Evolutionary conservation across 768 basidiomycete species (phyloP), one percentile per base, ranked within the genome.

Genomic region (Amanita thiersii): DNA sequence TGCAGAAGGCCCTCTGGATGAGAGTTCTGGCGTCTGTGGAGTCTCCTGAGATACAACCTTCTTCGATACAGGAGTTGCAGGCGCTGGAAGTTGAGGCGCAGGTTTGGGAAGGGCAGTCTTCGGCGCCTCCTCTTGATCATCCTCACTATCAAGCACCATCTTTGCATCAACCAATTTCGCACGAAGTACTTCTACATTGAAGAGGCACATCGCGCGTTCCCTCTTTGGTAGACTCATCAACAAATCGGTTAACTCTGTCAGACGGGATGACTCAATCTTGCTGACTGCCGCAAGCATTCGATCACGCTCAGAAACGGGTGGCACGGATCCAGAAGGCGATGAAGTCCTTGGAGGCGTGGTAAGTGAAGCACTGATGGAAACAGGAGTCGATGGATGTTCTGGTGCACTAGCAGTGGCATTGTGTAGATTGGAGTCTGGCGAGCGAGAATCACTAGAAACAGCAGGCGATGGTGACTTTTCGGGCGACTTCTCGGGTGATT

Each of bases 121-220:
- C 47, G 56, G 54, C 21, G 59, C 53, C 40, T 65, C 70, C 8
- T 68, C 71, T 11, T 75, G 75, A 9, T 61, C 77, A 19, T 81
- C 82, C 5, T 79, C 77, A 47, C 76, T 81, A 30, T 89, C 86
- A 45, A 94, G 59, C 15, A 94, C 83, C 52, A 73, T 65, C 63
- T 82, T 86, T 11, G 91, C 91, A 50, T 91, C 89, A 1, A 72
- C 73, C 14, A 93, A 65, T 64, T 93, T 93, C 15, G 65, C 69
- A 38, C 79, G 72, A 18, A 93, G 68, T 20, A 88, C 72, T 50
- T 92, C 88, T 9, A 70, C 68, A 49, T 90, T 93, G 70, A 94
- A 94, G 29, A 93, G 66, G 61, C 90, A 92, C 77, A 93, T 73
- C 0, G 88, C 89, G 10, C 90, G 77, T 49, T 94, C 91, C 46